A percentile compares a stretch with the other conserved stretches of the same genome.
Evolutionary conservation across 1,284 basidiomycete species (phyloP).

Genomic region (Moniliella sp.): DNA sequence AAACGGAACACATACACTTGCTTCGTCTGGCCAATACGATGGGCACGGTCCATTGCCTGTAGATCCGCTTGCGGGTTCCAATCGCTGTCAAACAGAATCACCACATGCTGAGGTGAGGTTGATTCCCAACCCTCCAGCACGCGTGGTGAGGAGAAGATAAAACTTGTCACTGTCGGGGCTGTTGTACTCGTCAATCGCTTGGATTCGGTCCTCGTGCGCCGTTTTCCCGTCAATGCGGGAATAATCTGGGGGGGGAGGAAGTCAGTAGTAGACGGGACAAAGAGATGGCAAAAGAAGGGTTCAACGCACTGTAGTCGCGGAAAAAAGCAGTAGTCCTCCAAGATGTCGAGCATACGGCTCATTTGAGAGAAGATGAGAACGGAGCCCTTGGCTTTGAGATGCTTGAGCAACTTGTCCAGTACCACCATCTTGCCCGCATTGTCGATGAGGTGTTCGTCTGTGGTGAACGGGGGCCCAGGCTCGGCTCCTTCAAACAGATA

Average conservation of each 20-base stretch:
- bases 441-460: slow-evolving; percentile 82
- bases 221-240: slow-evolving; percentile 91
- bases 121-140: slow-evolving; percentile 94
- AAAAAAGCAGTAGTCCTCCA: slow-evolving; percentile 96
- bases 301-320: slow-evolving; percentile 56
- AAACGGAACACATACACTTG: slow-evolving; percentile 96
- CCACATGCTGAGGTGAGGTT: slow-evolving; percentile 86
- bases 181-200: slow-evolving; percentile 94
- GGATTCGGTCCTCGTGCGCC: slow-evolving; percentile 82
- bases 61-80: slow-evolving; percentile 99
- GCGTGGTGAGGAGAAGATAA: slow-evolving; percentile 84
- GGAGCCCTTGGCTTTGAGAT: slow-evolving; percentile 74
- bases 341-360: slow-evolving; percentile 80
- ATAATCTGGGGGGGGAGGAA: slow-evolving; percentile 45
- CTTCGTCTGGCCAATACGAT: slow-evolving; percentile 94
- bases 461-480: slow-evolving; percentile 92
- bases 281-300: background rate
- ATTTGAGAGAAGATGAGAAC: slow-evolving; percentile 96
- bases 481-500: slow-evolving; percentile 43
- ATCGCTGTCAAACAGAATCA: slow-evolving; percentile 91
- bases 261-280: background rate
- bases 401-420: slow-evolving; percentile 67
- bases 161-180: slow-evolving; percentile 83
- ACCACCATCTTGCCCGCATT: slow-evolving; percentile 96
- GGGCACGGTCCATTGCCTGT: slow-evolving; percentile 96